A percentile compares a stretch with the other conserved stretches of the same genome.
phyloP scores from a whole-genome alignment of 306 rosid species.

The Malus sieversii region DNA sequence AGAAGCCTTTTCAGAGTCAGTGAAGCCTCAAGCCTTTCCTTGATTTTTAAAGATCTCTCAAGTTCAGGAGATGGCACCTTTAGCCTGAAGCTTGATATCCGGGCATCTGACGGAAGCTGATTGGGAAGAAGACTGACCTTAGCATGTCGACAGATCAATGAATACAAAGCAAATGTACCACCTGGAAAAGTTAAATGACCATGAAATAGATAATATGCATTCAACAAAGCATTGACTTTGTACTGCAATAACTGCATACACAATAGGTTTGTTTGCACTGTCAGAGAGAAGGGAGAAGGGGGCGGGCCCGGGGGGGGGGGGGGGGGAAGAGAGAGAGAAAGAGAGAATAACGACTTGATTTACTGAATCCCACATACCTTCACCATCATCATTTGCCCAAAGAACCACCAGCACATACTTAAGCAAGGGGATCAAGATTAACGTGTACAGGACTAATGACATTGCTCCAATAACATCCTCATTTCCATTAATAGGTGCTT shows the following conservation, averaged over 20 bases:
- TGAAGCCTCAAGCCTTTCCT: constrained; percentile 87
- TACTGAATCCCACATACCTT: constrained; percentile 46
- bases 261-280: neutral
- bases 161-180: constrained; percentile 97
- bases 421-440: constrained; percentile 83
- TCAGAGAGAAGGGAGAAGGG: neutral
- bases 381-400: constrained; percentile 96
- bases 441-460: constrained; percentile 82
- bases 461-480: constrained; percentile 93
- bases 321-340: constrained; percentile 1
- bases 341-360: neutral
- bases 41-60: constrained; percentile 90
- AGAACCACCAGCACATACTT: constrained; percentile 93
- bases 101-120: constrained; percentile 92
- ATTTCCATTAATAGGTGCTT: constrained; percentile 72
- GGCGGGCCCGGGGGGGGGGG: neutral
- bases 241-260: neutral
- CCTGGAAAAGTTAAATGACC: constrained; percentile 48
- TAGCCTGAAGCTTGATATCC: constrained; percentile 90
- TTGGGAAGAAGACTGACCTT: constrained; percentile 98
- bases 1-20: constrained; percentile 76
- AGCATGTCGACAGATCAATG: constrained; percentile 97
- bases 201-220: neutral
- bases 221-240: neutral
- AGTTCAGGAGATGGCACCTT: constrained; percentile 96